A percentile compares a stretch with the other conserved stretches of the same genome.
These are phyloP conservation scores for Buddleja alternifolia DNA, from an alignment of 257 asterid genomes.

Conservation along the genomic window DNA sequence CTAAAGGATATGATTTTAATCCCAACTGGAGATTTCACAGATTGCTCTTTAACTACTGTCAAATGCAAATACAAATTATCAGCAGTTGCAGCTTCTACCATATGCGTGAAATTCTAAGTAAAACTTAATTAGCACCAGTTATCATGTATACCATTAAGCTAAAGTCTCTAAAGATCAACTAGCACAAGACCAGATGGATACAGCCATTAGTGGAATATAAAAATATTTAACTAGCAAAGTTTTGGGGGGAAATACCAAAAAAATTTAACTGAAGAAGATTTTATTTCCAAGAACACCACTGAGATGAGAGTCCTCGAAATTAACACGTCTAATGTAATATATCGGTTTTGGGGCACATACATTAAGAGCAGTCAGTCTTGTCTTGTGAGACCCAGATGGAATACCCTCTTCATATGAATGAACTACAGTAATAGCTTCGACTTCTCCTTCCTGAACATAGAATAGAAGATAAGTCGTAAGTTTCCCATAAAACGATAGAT, in stretches of 20 bases:
- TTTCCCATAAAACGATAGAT: neutral
- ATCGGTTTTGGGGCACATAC: slow-evolving; percentile 48
- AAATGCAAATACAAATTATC: neutral
- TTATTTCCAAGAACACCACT: slow-evolving; percentile 10
- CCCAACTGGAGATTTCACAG: neutral
- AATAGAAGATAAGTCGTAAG: slow-evolving; percentile 24
- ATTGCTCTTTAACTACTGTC: slow-evolving; percentile 10
- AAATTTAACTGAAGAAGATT: slow-evolving; percentile 15
- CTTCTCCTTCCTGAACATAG: slow-evolving; percentile 83
- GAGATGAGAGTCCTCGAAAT: neutral
- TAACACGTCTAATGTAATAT: neutral
- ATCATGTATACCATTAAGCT: neutral
- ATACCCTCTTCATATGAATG: slow-evolving; percentile 91
- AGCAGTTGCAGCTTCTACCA: slow-evolving; percentile 26
- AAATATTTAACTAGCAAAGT: too few relatives aligned
- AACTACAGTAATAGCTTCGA: slow-evolving; percentile 81
- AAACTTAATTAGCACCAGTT: neutral
- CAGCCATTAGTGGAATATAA: neutral
- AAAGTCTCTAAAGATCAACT: slow-evolving; percentile 5
- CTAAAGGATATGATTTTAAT: slow-evolving; percentile 10
- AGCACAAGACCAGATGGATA: neutral
- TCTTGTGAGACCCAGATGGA: slow-evolving; percentile 85
- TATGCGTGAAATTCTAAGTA: neutral
- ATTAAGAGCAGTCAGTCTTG: slow-evolving; percentile 88
- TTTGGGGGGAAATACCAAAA: slow-evolving; percentile 5